phyloP scores from a whole-genome alignment of 306 rosid genomes.

The Cucurbita maxima region DNA sequence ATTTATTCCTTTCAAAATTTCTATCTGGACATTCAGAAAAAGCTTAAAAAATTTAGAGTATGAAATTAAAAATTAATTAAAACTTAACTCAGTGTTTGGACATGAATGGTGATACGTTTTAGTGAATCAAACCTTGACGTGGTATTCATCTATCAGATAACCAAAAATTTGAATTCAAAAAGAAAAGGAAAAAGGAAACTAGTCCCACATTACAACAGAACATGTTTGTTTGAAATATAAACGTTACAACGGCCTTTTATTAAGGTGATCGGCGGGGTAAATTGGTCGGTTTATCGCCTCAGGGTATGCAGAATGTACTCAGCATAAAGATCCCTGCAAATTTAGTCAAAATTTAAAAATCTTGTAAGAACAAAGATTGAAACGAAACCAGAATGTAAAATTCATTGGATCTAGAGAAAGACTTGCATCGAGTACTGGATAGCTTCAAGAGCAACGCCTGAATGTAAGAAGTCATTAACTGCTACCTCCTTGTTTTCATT shows the following conservation, averaged over 20 bases:
- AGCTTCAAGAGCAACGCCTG: constrained; percentile 57
- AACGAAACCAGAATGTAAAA: not conserved
- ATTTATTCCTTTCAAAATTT: no score
- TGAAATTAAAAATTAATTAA: no score
- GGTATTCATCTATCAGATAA: not conserved
- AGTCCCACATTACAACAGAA: not conserved
- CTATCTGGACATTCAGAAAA: no score
- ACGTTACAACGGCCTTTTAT: not conserved
- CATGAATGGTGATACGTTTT: no score
- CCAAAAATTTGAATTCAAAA: not conserved
- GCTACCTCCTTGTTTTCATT: constrained; percentile 98
- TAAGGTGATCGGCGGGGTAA: not conserved
- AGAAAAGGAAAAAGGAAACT: not conserved
- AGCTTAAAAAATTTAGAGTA: no score
- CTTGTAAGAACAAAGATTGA: not conserved
- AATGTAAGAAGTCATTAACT: constrained; percentile 73
- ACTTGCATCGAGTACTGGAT: constrained; percentile 41
- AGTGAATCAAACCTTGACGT: not conserved
- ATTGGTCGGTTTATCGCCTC: constrained; percentile 36
- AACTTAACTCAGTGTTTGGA: no score
- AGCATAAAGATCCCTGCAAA: constrained; percentile 85
- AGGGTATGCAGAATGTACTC: constrained; percentile 75
- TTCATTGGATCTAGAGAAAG: not conserved
- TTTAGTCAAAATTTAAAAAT: not conserved
- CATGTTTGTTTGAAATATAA: not conserved